Conservation (phyloP, 2,329 filamentous ascomycete species). For the Fragosphaeria purpurea region DNA sequence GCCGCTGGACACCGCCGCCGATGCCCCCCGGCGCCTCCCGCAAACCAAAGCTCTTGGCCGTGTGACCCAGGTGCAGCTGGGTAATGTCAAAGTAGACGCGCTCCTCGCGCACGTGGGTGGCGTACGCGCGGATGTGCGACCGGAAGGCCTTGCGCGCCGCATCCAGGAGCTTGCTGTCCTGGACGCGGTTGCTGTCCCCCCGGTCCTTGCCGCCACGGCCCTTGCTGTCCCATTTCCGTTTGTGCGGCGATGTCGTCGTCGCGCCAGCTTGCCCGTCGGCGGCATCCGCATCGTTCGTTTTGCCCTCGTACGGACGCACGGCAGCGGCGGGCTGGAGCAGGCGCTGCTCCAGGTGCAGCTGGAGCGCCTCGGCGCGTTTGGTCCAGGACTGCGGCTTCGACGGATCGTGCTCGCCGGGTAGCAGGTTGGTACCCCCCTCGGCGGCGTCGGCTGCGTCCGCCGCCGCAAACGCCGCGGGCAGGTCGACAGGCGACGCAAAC, state of each 20-base stretch:
- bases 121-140: constrained; percentile 87
- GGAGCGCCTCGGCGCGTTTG: constrained; percentile 43
- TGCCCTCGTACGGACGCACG: not conserved
- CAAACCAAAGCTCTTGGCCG: constrained; percentile 86
- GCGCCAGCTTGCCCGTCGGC: constrained; percentile 6
- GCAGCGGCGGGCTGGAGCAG: constrained; percentile 26
- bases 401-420: constrained; percentile 26
- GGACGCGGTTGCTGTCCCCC: not conserved
- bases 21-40: constrained; percentile 83
- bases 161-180: constrained; percentile 53
- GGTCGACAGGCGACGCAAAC: constrained; percentile 48
- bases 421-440: constrained; percentile 41
- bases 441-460: constrained; percentile 42
- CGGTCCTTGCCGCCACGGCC: not conserved
- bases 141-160: constrained; percentile 79
- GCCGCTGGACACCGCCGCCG: constrained; percentile 28
- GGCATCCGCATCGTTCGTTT: too few species aligned
- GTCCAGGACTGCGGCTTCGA: constrained; percentile 24
- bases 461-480: constrained; percentile 43
- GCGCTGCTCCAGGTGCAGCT: constrained; percentile 51
- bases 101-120: constrained; percentile 82
- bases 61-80: constrained; percentile 79
- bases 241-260: constrained; percentile 21
- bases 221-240: not conserved
- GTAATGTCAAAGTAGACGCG: constrained; percentile 85